Conservation (phyloP, 1,284 basidiomycete species). For the Singerocomus rubriflavus region DNA sequence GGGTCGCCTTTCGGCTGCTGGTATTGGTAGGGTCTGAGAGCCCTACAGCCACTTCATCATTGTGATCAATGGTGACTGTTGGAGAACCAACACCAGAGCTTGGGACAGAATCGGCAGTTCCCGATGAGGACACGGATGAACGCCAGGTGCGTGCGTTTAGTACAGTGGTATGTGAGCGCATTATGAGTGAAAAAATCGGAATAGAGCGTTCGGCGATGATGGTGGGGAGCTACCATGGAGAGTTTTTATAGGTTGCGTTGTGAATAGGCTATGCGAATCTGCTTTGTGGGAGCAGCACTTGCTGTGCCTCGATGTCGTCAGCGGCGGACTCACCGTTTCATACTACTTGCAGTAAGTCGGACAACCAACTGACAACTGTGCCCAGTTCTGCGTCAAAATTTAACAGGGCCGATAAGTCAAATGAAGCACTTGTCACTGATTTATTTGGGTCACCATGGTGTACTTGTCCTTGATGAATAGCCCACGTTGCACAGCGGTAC, state of each 20-base stretch:
- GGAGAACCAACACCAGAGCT: background rate
- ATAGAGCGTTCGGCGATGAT: background rate
- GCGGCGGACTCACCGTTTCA: no score
- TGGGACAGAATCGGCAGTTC: background rate
- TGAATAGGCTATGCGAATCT: background rate
- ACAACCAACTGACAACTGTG: no score
- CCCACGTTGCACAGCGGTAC: background rate
- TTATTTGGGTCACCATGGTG: no score
- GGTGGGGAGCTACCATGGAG: background rate
- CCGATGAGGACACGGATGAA: background rate
- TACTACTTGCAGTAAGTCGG: no score
- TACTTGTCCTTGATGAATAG: background rate
- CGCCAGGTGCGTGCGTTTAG: background rate
- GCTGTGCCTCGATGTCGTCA: background rate
- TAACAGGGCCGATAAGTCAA: no score
- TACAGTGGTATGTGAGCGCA: background rate
- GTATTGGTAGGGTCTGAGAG: slow-evolving; percentile 42
- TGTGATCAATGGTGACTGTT: background rate
- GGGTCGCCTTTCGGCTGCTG: slow-evolving; percentile 39
- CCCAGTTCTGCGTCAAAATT: no score
- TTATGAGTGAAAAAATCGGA: background rate
- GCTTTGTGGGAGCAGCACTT: background rate
- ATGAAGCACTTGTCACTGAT: no score
- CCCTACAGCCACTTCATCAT: slow-evolving; percentile 35
- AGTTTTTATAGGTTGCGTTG: slow-evolving; percentile 9